Percentiles rank a stretch among this genome's conserved stretches.
Evolutionary conservation across 2,329 filamentous ascomycete genomes (phyloP).

Genomic region (Coniochaeta sp.): DNA sequence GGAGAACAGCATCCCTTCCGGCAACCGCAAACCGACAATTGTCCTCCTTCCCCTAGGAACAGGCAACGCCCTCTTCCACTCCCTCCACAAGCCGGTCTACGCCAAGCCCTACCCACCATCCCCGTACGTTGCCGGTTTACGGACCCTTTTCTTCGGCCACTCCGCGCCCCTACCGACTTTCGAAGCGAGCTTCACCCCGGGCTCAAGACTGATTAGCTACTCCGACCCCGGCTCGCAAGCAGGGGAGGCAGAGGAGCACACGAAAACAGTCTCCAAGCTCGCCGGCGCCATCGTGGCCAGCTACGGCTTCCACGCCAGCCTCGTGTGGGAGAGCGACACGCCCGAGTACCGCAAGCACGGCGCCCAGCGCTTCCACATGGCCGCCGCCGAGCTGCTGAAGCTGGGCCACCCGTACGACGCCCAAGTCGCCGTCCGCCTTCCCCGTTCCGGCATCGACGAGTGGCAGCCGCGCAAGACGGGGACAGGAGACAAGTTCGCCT

Average conservation of each 20-base stretch:
- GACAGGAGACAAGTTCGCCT: constrained; percentile 53
- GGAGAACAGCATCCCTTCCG: too few species aligned
- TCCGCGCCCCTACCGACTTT: constrained; percentile 55
- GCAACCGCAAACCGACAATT: too few species aligned
- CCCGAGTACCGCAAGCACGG: constrained; percentile 72
- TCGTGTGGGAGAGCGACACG: constrained; percentile 90
- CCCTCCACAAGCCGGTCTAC: constrained; percentile 52
- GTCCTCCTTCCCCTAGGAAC: too few species aligned
- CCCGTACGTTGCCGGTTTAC: constrained; percentile 41
- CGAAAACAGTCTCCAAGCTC: constrained; percentile 31
- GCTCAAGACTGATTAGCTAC: constrained; percentile 41
- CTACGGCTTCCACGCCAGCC: constrained; percentile 81
- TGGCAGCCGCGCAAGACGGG: constrained; percentile 20
- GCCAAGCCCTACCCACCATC: constrained; percentile 23
- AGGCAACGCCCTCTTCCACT: constrained; percentile 59
- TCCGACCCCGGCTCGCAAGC: constrained; percentile 15
- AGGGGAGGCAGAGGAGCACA: constrained; percentile 15
- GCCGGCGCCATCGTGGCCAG: constrained; percentile 80
- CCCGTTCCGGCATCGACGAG: constrained; percentile 11
- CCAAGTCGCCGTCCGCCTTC: constrained; percentile 25
- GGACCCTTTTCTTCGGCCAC: constrained; percentile 52
- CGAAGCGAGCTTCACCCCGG: constrained; percentile 51
- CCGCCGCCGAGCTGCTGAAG: constrained; percentile 66
- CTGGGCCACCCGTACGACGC: constrained; percentile 44
- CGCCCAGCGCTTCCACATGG: constrained; percentile 74